Conservation (phyloP, 148 eudicot species). For the Linanthus parryae region DNA sequence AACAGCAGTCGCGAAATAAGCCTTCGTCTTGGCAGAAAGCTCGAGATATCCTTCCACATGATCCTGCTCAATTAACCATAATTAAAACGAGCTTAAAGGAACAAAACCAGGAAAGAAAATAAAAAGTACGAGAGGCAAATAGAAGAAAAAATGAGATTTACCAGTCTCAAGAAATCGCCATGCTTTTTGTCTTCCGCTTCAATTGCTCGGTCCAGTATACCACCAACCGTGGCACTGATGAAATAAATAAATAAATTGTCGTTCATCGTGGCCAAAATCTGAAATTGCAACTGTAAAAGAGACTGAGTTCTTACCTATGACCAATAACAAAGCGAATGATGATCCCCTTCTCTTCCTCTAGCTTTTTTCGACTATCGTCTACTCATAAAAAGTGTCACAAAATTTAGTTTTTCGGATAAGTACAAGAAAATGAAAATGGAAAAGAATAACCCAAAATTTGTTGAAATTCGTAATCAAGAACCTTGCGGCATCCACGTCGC, state of each 20-base stretch:
- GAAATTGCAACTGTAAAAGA: slow-evolving; percentile 11
- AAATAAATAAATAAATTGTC: no score
- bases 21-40: slow-evolving; percentile 51
- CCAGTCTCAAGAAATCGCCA: slow-evolving; percentile 44
- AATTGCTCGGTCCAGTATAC: slow-evolving; percentile 58
- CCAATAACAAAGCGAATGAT: slow-evolving; percentile 77
- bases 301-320: slow-evolving; percentile 40
- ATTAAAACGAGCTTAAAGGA: neutral
- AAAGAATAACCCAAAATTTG: neutral
- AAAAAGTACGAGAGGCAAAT: slow-evolving; percentile 1
- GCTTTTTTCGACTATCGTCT: slow-evolving; percentile 62
- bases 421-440: slow-evolving; percentile 1
- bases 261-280: neutral
- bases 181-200: slow-evolving; percentile 40
- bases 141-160: slow-evolving; percentile 8
- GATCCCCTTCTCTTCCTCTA: slow-evolving; percentile 75
- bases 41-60: slow-evolving; percentile 56
- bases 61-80: slow-evolving; percentile 22
- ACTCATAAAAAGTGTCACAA: neutral
- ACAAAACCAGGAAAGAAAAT: slow-evolving; percentile 2
- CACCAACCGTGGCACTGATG: slow-evolving; percentile 33
- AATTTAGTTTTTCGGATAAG: neutral
- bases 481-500: slow-evolving; percentile 99
- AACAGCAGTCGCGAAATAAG: slow-evolving; percentile 46
- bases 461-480: slow-evolving; percentile 7